Percentiles rank a stretch among this genome's conserved stretches.
Conservation (phyloP, 305 asterid species). For the Fraxinus sp. region DNA sequence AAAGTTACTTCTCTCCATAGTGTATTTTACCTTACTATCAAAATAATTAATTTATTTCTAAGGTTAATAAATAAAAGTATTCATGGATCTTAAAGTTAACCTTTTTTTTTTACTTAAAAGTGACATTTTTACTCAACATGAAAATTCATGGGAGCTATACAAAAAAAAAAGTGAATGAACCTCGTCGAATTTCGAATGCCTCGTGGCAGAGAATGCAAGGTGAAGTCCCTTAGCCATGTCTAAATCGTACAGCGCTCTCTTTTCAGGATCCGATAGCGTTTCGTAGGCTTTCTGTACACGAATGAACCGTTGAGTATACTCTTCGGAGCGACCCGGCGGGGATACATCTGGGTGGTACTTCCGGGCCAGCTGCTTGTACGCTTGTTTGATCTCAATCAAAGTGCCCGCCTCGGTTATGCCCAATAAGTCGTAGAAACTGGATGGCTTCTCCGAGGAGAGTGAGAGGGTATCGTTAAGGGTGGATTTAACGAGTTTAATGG, state of each 20-base stretch:
- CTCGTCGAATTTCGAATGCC: conserved; percentile 44
- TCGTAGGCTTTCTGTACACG: conserved; percentile 56
- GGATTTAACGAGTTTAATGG: conserved; percentile 23
- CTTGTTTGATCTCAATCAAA: conserved; percentile 63
- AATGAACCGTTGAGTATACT: conserved; percentile 63
- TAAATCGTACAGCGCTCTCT: conserved; percentile 60
- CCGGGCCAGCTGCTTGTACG: conserved; percentile 79
- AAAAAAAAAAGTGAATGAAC: conserved; percentile 26
- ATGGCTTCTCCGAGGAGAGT: background rate
- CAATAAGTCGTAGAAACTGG: conserved; percentile 61
- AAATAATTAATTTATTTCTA: no score
- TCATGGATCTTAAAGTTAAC: no score
- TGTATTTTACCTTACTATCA: no score
- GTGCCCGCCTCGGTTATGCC: conserved; percentile 67
- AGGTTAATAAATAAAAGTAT: no score
- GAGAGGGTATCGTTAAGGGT: conserved; percentile 31
- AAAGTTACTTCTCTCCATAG: no score
- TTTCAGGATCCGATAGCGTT: conserved; percentile 56
- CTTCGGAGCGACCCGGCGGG: conserved; percentile 75
- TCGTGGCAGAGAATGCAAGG: conserved; percentile 52
- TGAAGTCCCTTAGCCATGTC: conserved; percentile 55
- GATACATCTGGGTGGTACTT: conserved; percentile 93
- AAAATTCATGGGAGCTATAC: no score
- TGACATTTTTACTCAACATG: no score
- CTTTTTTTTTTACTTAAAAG: no score